phyloP scores from a whole-genome alignment of 2,329 filamentous ascomycete species.

The Colletotrichum simmondsii region DNA sequence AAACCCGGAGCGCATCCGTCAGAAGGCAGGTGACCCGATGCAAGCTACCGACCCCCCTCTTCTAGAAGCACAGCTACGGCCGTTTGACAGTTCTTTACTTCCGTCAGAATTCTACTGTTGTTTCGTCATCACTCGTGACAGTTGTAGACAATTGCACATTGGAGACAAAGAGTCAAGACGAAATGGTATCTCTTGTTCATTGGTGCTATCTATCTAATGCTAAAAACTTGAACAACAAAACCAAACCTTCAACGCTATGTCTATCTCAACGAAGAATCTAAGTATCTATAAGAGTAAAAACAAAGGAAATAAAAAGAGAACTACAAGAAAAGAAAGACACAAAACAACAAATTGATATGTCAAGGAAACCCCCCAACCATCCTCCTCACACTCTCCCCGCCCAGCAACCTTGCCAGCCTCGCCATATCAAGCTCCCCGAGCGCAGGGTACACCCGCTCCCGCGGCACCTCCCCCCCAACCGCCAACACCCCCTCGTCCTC shows the following conservation, averaged over 20 bases:
- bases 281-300: too few species aligned
- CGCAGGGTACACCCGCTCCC: conserved; percentile 12
- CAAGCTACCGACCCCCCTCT: background rate
- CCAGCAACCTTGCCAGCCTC: background rate
- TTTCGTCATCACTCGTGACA: too few species aligned
- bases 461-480: background rate
- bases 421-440: conserved; percentile 31
- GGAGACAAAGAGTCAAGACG: background rate
- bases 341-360: background rate
- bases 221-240: background rate
- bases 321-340: background rate
- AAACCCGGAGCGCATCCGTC: background rate
- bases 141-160: background rate
- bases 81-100: background rate
- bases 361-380: background rate
- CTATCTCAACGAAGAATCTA: background rate
- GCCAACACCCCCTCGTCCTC: background rate
- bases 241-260: background rate
- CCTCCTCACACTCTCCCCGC: background rate
- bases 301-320: background rate
- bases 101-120: background rate
- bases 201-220: background rate
- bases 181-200: background rate
- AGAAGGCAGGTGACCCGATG: background rate
- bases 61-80: background rate